A percentile compares a stretch with the other conserved stretches of the same genome.
Evolutionary conservation across 805 yeast genomes (phyloP).

Genomic region (Schizosaccharomyces osmophilus): DNA sequence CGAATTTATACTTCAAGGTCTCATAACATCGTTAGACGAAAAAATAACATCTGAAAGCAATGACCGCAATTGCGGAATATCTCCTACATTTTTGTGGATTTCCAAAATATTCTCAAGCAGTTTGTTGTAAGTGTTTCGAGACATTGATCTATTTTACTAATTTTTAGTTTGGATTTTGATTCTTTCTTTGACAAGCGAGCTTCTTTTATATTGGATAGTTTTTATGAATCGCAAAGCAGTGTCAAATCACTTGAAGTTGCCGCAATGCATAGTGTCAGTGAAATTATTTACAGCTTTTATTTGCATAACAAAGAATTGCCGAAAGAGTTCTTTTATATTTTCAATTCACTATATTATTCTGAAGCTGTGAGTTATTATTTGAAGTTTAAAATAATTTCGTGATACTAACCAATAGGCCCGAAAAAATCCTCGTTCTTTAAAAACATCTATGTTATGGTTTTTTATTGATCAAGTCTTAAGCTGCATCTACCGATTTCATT

Average conservation of each 20-base stretch:
- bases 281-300: not conserved
- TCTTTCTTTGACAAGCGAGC: not conserved
- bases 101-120: not conserved
- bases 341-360: not conserved
- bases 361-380: not conserved
- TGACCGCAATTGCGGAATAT: no score
- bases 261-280: not conserved
- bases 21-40: not conserved
- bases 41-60: no score
- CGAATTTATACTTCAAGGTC: not conserved
- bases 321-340: not conserved
- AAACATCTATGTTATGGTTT: not conserved
- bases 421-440: not conserved
- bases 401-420: not conserved
- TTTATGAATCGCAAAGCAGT: not conserved
- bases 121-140: not conserved
- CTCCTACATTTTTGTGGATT: not conserved
- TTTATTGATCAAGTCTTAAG: not conserved
- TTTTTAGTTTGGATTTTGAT: not conserved
- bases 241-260: not conserved
- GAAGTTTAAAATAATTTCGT: not conserved
- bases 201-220: not conserved
- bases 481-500: not conserved
- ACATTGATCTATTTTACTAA: not conserved
- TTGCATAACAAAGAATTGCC: not conserved